Percentiles rank a stretch among this genome's conserved stretches.
These are phyloP conservation scores for Exutisphaerella laricina DNA, from an alignment of 2,329 filamentous ascomycete species.

Conservation along the genomic window DNA sequence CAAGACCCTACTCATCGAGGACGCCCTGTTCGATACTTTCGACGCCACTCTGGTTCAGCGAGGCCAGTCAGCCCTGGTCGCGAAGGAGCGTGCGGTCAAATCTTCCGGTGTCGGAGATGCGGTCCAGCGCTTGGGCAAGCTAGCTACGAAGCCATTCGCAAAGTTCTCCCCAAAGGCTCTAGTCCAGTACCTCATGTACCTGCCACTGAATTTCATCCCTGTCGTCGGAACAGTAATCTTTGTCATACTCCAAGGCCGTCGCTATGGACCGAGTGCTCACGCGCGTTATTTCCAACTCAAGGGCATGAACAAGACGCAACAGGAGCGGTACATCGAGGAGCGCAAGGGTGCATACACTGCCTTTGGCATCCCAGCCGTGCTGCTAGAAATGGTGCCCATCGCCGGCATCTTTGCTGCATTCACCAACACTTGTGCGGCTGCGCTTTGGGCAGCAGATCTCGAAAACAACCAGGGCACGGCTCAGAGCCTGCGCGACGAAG, in stretches of 20 bases:
- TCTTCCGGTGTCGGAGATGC: constrained; percentile 45
- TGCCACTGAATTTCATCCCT: constrained; percentile 90
- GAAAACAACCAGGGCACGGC: constrained; percentile 31
- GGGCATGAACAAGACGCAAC: constrained; percentile 63
- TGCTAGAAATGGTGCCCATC: constrained; percentile 79
- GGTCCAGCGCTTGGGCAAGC: constrained; percentile 52
- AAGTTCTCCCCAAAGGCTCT: constrained; percentile 54
- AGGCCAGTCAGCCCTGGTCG: constrained; percentile 58
- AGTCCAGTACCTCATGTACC: constrained; percentile 73
- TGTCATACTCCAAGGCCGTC: constrained; percentile 61
- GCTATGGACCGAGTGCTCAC: constrained; percentile 50
- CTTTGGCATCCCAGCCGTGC: constrained; percentile 70
- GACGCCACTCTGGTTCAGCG: constrained; percentile 61
- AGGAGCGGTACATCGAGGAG: constrained; percentile 62
- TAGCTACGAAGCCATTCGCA: constrained; percentile 51
- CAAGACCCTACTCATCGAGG: constrained; percentile 70
- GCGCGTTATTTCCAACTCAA: constrained; percentile 75
- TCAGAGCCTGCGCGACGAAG: constrained; percentile 31
- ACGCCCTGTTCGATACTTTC: constrained; percentile 82
- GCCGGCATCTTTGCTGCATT: constrained; percentile 79
- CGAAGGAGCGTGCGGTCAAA: constrained; percentile 68
- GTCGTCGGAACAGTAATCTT: constrained; percentile 80
- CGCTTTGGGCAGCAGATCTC: constrained; percentile 76
- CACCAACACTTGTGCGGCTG: constrained; percentile 87
- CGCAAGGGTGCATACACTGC: constrained; percentile 73